phyloP scores from a whole-genome alignment of 257 asterid species.

The Nicotiana paniculata region DNA sequence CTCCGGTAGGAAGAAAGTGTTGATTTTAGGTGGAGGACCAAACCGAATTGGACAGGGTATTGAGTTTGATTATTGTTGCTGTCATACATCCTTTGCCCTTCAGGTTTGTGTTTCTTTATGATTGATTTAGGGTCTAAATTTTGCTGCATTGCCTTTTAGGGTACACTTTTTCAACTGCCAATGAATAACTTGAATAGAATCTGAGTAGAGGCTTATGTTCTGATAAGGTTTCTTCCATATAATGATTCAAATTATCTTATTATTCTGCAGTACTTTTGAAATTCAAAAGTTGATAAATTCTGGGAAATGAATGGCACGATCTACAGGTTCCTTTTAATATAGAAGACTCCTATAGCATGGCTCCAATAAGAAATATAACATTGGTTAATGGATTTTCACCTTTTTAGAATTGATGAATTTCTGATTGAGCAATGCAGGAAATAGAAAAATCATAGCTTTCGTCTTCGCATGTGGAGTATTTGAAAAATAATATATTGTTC shows the following conservation, averaged over 20 bases:
- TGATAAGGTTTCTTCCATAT: not conserved
- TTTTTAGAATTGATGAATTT: not conserved
- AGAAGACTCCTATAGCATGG: not conserved
- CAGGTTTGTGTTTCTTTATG: slow-evolving; percentile 48
- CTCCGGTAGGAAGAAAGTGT: slow-evolving; percentile 64
- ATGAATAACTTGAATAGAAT: not conserved
- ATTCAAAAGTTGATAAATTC: not conserved
- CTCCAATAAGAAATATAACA: not conserved
- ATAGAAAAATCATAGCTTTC: not conserved
- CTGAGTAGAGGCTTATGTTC: not conserved
- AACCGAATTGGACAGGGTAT: slow-evolving; percentile 95
- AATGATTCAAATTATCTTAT: not conserved
- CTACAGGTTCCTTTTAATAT: not conserved
- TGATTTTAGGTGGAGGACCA: slow-evolving; percentile 93
- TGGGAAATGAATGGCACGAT: not conserved
- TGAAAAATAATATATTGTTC: not conserved
- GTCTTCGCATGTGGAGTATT: not conserved
- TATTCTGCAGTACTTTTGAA: not conserved
- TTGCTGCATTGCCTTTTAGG: slow-evolving; percentile 77
- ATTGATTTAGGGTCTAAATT: slow-evolving; percentile 15
- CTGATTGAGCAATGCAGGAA: not conserved
- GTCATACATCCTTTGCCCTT: slow-evolving; percentile 96
- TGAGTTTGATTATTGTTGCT: slow-evolving; percentile 95
- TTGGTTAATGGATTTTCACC: not conserved
- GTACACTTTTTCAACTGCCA: not conserved